Evolutionary conservation across 2,329 filamentous ascomycete species (phyloP).

Genomic region (Dryadomyces quercivorus): DNA sequence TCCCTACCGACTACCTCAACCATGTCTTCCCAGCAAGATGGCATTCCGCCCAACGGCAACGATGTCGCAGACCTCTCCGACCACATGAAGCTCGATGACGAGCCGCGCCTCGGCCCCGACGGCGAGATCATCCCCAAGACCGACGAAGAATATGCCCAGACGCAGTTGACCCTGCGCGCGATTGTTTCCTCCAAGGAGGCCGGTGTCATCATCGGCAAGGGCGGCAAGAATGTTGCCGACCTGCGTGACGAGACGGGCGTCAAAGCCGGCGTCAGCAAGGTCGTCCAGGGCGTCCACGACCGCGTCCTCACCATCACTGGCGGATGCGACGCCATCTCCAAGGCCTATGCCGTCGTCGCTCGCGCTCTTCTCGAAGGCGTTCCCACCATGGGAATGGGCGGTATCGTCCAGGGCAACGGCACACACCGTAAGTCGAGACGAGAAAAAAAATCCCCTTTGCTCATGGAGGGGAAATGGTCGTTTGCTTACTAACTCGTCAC

Average conservation of each 20-base stretch:
- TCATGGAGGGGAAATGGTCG: no score
- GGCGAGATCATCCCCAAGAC: conserved; percentile 77
- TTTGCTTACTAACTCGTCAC: not conserved
- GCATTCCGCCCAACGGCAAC: conserved; percentile 43
- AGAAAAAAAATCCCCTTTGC: not conserved
- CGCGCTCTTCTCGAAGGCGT: conserved; percentile 86
- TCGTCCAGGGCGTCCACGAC: conserved; percentile 93
- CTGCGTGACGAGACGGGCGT: conserved; percentile 95
- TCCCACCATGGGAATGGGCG: conserved; percentile 92
- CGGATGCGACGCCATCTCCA: conserved; percentile 73
- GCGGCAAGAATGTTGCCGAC: conserved; percentile 95
- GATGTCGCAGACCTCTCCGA: conserved; percentile 50
- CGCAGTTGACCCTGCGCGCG: conserved; percentile 85
- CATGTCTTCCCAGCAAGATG: conserved; percentile 52
- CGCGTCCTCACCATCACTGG: conserved; percentile 94
- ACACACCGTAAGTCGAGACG: conserved; percentile 97
- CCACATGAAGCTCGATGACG: conserved; percentile 53
- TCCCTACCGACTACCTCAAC: not conserved
- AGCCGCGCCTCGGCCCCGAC: conserved; percentile 52
- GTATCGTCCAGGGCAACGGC: conserved; percentile 72
- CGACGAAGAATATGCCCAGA: conserved; percentile 90
- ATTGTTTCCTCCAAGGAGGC: conserved; percentile 99
- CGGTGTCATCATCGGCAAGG: conserved; percentile 97
- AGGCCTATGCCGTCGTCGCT: conserved; percentile 88
- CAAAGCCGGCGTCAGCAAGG: conserved; percentile 96